phyloP scores from a whole-genome alignment of 2,329 filamentous ascomycete species.

The Pestalotiopsis sp. region DNA sequence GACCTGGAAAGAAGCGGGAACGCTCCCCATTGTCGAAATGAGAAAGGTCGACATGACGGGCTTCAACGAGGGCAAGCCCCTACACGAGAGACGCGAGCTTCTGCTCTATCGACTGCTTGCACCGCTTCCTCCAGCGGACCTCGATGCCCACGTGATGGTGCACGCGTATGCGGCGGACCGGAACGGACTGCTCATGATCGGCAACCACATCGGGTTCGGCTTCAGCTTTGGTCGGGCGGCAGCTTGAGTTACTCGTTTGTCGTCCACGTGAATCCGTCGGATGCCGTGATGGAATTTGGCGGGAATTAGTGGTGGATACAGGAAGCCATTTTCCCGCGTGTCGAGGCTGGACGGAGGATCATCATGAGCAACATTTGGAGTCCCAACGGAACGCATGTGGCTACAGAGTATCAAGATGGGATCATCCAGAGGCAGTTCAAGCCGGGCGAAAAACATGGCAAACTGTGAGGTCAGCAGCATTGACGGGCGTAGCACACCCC shows the following conservation, averaged over 20 bases:
- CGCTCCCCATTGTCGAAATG: conserved; percentile 53
- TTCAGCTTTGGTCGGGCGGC: conserved; percentile 40
- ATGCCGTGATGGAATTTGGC: conserved; percentile 43
- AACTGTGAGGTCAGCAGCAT: conserved; percentile 19
- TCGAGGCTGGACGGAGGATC: conserved; percentile 45
- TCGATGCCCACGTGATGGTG: conserved; percentile 46
- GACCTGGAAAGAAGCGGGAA: conserved; percentile 34
- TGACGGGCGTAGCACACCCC: no score
- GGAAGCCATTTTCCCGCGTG: conserved; percentile 49
- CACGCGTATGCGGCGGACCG: conserved; percentile 54
- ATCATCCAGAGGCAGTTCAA: conserved; percentile 34
- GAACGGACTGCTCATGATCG: conserved; percentile 54
- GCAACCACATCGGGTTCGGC: conserved; percentile 49
- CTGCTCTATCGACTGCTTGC: conserved; percentile 48
- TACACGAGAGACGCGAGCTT: conserved; percentile 48
- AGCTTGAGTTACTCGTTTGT: conserved; percentile 53
- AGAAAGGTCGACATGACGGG: conserved; percentile 52
- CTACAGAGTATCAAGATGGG: conserved; percentile 56
- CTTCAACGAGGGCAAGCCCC: conserved; percentile 41
- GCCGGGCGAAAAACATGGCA: conserved; percentile 20
- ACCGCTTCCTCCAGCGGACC: conserved; percentile 39
- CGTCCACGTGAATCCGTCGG: conserved; percentile 49
- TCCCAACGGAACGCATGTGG: conserved; percentile 51
- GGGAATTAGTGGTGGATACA: conserved; percentile 54
- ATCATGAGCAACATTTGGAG: conserved; percentile 55